Conservation (phyloP, 176 grass and related monocot species). For the Elymus sibiricus region DNA sequence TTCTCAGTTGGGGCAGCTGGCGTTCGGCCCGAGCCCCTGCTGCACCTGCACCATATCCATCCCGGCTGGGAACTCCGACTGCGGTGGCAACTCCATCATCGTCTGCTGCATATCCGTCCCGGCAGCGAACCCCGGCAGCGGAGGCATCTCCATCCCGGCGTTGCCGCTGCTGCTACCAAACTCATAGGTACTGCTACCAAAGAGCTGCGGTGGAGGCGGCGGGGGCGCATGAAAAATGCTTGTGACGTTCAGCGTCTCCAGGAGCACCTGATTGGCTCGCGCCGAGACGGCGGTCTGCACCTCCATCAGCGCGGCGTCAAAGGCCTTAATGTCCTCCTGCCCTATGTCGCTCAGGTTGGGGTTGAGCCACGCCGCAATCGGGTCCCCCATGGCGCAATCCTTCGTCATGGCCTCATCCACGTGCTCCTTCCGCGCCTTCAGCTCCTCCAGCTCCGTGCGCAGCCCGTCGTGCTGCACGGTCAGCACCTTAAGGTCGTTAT, state of each 20-base stretch:
- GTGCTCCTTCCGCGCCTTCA: conserved; percentile 18
- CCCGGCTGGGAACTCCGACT: too few species aligned
- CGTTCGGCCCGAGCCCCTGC: too few species aligned
- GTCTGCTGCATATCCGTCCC: too few species aligned
- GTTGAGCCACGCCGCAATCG: neutral
- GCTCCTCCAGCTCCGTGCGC: neutral
- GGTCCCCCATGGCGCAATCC: neutral
- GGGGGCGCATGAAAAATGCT: too few species aligned
- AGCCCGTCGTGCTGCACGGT: conserved; percentile 25
- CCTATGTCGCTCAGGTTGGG: neutral
- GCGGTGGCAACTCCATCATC: too few species aligned
- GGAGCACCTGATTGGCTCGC: neutral
- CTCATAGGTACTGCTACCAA: too few species aligned
- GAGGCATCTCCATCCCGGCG: too few species aligned
- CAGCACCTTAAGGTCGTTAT: neutral
- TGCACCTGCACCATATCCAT: too few species aligned
- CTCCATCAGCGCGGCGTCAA: neutral
- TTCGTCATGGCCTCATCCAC: conserved; percentile 1
- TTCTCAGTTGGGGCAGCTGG: too few species aligned
- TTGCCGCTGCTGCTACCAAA: too few species aligned
- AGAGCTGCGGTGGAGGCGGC: too few species aligned
- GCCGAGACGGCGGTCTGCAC: neutral
- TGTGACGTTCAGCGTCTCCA: neutral
- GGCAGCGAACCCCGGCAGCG: too few species aligned
- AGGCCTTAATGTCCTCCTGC: neutral